Evolutionary conservation across 805 yeast genomes (phyloP).

Genomic region (Hanseniaspora valbyensis): DNA sequence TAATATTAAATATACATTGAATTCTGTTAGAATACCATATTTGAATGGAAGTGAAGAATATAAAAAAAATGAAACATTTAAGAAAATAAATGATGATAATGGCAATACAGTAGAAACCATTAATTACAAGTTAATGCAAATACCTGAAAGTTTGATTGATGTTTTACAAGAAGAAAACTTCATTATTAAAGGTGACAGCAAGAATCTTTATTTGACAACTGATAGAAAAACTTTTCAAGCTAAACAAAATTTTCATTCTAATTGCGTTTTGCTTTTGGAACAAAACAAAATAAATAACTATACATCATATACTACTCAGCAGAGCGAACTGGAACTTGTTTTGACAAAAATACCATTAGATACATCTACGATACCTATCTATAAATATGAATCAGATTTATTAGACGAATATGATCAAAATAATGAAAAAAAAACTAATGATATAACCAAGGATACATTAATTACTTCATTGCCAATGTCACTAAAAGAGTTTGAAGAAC

Average conservation of each 20-base stretch:
- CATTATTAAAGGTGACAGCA: neutral
- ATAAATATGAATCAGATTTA: constrained; percentile 22
- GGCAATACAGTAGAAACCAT: constrained; percentile 19
- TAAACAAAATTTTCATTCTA: constrained; percentile 77
- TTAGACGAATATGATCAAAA: constrained; percentile 15
- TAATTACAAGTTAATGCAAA: constrained; percentile 41
- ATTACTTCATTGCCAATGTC: constrained; percentile 44
- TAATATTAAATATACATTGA: neutral
- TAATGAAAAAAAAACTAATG: constrained; percentile 1
- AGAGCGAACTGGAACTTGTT: constrained; percentile 32
- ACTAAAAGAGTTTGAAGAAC: constrained; percentile 36
- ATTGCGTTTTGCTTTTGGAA: constrained; percentile 50
- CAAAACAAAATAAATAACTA: constrained; percentile 19
- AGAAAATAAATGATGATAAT: neutral
- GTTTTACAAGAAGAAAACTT: constrained; percentile 26
- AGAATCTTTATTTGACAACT: constrained; percentile 38
- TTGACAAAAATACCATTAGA: constrained; percentile 27
- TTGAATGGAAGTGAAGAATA: constrained; percentile 9
- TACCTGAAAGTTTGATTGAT: constrained; percentile 39
- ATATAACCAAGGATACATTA: constrained; percentile 29
- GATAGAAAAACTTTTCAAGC: constrained; percentile 47
- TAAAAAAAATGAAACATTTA: neutral
- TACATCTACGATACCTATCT: constrained; percentile 30
- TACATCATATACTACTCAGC: constrained; percentile 24
- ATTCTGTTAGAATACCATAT: neutral